A percentile compares a stretch with the other conserved stretches of the same genome.
These are phyloP conservation scores for Aspergillus aculeatus DNA, from an alignment of 2,329 filamentous ascomycete species.

Conservation along the genomic window DNA sequence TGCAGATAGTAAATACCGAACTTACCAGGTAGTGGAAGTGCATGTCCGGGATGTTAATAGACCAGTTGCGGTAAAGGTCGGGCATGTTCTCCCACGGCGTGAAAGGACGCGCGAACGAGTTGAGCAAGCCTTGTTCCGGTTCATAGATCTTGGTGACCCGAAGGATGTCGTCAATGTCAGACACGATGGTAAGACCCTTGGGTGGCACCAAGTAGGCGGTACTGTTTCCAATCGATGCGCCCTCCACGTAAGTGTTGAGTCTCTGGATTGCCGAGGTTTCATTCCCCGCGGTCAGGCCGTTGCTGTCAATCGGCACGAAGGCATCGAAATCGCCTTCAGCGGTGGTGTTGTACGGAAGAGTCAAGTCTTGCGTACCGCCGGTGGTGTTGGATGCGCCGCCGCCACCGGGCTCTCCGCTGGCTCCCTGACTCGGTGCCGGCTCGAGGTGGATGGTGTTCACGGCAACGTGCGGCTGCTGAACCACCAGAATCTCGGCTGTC, in stretches of 20 bases:
- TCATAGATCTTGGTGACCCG: conserved; percentile 4
- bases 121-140: background rate
- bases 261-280: conserved; percentile 1
- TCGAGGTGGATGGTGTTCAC: conserved; percentile 1
- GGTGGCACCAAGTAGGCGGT: background rate
- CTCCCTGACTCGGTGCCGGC: background rate
- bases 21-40: conserved; percentile 2
- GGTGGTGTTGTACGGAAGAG: background rate
- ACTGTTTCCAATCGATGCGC: background rate
- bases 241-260: background rate
- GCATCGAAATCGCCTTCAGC: background rate
- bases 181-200: background rate
- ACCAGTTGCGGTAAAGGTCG: conserved; percentile 1
- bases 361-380: background rate
- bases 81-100: conserved; percentile 3
- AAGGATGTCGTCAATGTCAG: conserved; percentile 2
- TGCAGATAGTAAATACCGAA: background rate
- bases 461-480: background rate
- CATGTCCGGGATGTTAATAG: background rate
- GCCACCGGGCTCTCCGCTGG: background rate
- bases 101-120: conserved; percentile 1
- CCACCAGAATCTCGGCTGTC: background rate
- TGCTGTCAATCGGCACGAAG: background rate
- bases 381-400: background rate
- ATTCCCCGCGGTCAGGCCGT: background rate